Conservation (phyloP, 2,329 filamentous ascomycete species). For the Huntiella abstrusa region DNA sequence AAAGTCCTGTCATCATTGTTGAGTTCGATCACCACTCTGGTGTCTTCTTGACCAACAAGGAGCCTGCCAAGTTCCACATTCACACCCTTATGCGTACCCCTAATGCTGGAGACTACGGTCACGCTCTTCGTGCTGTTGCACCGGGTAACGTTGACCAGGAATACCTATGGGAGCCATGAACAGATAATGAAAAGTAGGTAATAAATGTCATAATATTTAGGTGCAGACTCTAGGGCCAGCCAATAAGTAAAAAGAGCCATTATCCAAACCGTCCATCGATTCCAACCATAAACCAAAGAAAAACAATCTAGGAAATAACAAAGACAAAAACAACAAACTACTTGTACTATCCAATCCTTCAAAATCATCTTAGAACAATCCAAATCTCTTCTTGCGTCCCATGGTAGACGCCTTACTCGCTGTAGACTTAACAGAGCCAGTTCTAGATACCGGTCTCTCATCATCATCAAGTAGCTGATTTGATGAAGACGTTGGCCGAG, state of each 20-base stretch:
- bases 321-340: not conserved
- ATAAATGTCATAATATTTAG: not conserved
- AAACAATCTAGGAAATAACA: not conserved
- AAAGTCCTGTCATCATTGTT: slow-evolving; percentile 53
- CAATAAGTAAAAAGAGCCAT: not conserved
- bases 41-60: slow-evolving; percentile 54
- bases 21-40: slow-evolving; percentile 71
- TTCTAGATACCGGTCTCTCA: not conserved
- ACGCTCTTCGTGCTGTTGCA: slow-evolving; percentile 25
- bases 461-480: not conserved
- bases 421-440: not conserved
- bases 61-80: slow-evolving; percentile 62
- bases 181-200: not conserved
- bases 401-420: not conserved
- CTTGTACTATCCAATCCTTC: not conserved
- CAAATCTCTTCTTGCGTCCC: slow-evolving; percentile 3
- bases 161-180: slow-evolving; percentile 22
- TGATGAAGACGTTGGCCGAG: not conserved
- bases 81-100: slow-evolving; percentile 56
- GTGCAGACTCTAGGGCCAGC: not conserved
- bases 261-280: not conserved
- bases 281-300: slow-evolving; percentile 1
- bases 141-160: slow-evolving; percentile 19
- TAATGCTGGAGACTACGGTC: slow-evolving; percentile 60
- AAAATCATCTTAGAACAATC: slow-evolving; percentile 5